Base-by-base conservation (phyloP, 208 protist genomes). In the Acanthamoeba sp. region DNA sequence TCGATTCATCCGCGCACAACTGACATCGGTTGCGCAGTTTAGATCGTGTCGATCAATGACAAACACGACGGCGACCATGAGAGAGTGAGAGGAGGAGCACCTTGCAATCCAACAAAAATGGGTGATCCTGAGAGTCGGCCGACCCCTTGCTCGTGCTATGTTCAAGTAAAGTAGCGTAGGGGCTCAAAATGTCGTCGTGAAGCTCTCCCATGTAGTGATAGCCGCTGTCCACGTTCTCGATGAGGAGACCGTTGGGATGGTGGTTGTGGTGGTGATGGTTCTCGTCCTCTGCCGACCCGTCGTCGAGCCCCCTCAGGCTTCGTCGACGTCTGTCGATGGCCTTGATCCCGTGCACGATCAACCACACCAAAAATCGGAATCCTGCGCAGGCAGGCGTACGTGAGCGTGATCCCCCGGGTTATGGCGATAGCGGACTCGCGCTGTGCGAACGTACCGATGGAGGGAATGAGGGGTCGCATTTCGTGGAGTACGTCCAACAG, bases 311-410 rank as follows among this genome's bases (percentile, higher is more conserved):
- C 42, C 16, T 7, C 27, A 48, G 40, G 59, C 32, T 59, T 80
- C 50, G 88, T 48, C 88, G 24, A 29, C 55, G 55, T 45, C 50
- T 93, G 27, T 93, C 88, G 27, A 80, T 59, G 14, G 22, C 32
- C 64, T 93, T 73, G 9, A 93, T 57, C 16, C 29, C 88, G 34
- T 93, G 59, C 20, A 95, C 64, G n/a, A 96, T 40, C 24, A 42
- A 64, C 93, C 93, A 95, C 18, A 93, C 59, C 27, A 94, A 48
- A 29, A 96, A 76, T 29, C 92, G 32, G 27, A 71, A 80, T 62
- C 91, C 91, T 71, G 88, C 16, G 10, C 10, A 34, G 5, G 9
- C 0, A 27, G 32, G 14, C 18, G 10, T 69, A 10, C 20, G 20
- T 29, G 55, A 76, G n/a, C 12, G 36, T 73, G 16, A 87, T n/a